Base-by-base conservation (phyloP, 306 rosid genomes). In the Arachis hypogaea region DNA sequence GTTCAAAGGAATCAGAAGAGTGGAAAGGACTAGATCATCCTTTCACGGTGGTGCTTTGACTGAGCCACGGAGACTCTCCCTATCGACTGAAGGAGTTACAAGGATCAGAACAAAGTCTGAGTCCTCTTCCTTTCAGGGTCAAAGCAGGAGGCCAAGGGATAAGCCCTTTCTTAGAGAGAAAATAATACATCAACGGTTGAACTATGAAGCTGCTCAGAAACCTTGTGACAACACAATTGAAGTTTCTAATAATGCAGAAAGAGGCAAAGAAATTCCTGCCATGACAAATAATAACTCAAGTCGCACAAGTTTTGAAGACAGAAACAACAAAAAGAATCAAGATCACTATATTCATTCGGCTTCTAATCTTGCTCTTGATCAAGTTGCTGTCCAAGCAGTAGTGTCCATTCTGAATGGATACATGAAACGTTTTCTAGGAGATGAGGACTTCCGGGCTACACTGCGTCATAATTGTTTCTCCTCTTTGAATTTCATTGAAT, bases 361-460 rank as follows among this genome's bases (percentile, higher is more conserved):
- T 50, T 69, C 77, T 57, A 65, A 16, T 68, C 44, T 69, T 52
- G 82, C 85, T 73, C 74, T 84, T 8, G 85, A 84, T 77, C 82
- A 80, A 73, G 82, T 80, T 49, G 85, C 82, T 14, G 75, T 84
- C 63, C 83, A 83, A 80, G 98, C 96, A 54, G 71, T 88, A 51
- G 89, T 87, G 43, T 90, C 96, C 59, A 93, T 93, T 74, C 77
- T 90, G 30, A 90, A 83, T 76, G 92, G 91, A 63, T 72, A 81
- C 56, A 78, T 83, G 42, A 86, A 84, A 72, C 80, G 82, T 68
- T 93, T 93, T 68, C 84, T 86, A 41, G 78, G 77, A 41, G 93
- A 90, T 14, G 82, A 85, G 59, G 89, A 87, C 63, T 93, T 88
- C 40, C 79, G 95, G 66, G 60, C 65, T 7, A 63, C 75, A 3